A percentile compares a stretch with the other conserved stretches of the same genome.
Evolutionary conservation across 371 early-diverging fungal species (phyloP).

Genomic region (Zychaea mexicana): DNA sequence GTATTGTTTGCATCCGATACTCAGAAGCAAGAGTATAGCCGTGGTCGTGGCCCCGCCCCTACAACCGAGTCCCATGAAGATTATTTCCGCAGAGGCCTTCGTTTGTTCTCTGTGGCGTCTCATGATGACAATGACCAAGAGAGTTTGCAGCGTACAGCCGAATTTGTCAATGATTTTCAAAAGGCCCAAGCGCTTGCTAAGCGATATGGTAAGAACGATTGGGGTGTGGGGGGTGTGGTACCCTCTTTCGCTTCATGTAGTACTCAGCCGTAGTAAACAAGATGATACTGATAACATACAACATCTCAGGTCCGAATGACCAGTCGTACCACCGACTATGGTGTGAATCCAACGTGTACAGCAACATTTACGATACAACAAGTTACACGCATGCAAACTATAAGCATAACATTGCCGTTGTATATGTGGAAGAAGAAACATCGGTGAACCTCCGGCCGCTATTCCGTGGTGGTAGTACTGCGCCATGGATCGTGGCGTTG

Average conservation of each 20-base stretch:
- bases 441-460: constrained; percentile 10
- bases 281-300: not conserved
- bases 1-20: constrained; percentile 28
- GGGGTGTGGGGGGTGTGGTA: no score
- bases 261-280: not conserved
- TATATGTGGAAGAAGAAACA: constrained; percentile 44
- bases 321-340: constrained; percentile 27
- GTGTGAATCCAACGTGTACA: constrained; percentile 27
- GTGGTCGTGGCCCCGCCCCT: constrained; percentile 7
- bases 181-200: constrained; percentile 31
- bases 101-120: constrained; percentile 27
- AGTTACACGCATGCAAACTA: constrained; percentile 29
- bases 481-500: constrained; percentile 46
- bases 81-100: constrained; percentile 38
- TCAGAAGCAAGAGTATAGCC: not conserved
- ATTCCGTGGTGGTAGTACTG: not conserved
- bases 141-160: not conserved
- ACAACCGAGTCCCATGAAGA: constrained; percentile 32
- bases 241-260: no score
- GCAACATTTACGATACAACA: constrained; percentile 26
- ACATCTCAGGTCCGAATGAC: constrained; percentile 12
- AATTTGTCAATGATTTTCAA: constrained; percentile 25
- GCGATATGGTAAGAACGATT: constrained; percentile 24
- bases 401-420: constrained; percentile 49
- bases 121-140: constrained; percentile 10